Evolutionary conservation across 331 rosid species (phyloP).

Genomic region (Pyracantha coccinea): DNA sequence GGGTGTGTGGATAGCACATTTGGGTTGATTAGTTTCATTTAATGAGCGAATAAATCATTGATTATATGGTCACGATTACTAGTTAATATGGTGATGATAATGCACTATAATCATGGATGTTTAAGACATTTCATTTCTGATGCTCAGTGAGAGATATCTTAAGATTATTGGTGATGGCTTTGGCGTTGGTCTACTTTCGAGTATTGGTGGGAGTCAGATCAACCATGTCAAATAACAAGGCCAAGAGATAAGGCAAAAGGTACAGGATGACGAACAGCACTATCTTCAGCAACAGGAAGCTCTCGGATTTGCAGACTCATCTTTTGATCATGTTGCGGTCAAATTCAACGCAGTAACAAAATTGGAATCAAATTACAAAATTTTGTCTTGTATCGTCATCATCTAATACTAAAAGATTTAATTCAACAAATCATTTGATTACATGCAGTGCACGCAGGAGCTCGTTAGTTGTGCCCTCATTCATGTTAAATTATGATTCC

Average conservation of each 20-base stretch:
- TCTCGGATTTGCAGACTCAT: background rate
- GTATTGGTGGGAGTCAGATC: slow-evolving; percentile 5
- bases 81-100: too few species aligned
- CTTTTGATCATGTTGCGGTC: background rate
- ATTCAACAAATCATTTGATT: background rate
- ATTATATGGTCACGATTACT: too few species aligned
- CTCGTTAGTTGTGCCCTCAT: background rate
- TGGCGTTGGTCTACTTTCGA: background rate
- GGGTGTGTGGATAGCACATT: too few species aligned
- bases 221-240: background rate
- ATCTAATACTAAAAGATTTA: too few species aligned
- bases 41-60: too few species aligned
- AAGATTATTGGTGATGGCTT: background rate
- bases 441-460: slow-evolving; percentile 1
- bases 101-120: background rate
- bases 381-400: background rate
- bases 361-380: background rate
- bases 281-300: background rate
- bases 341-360: background rate
- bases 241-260: slow-evolving; percentile 5
- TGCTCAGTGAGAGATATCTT: background rate
- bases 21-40: too few species aligned
- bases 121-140: background rate
- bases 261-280: background rate
- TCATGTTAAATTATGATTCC: background rate